Base-by-base conservation (phyloP, 805 yeast genomes). In the Kodamaea neixiangensis region DNA sequence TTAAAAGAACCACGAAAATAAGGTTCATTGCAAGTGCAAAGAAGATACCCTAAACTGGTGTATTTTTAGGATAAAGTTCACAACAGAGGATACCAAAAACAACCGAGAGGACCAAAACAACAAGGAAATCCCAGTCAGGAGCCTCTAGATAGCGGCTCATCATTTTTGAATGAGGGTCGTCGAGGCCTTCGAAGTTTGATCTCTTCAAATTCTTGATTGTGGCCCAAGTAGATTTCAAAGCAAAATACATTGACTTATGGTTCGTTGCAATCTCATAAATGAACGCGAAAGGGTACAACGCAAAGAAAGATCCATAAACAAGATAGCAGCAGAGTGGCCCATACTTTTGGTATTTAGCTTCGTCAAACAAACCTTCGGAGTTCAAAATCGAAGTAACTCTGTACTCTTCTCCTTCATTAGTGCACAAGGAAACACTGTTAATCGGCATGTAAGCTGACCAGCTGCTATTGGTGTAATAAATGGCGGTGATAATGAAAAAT, bases 11-110 rank as follows among this genome's bases (percentile, higher is more conserved):
- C 57, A 69, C 63, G 58, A 69, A 68, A 1, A 62, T 56, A 47
- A 68, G 60, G 53, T 68, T 68, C 47, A 69, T 64, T 7, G 56
- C 72, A 46, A 68, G 33, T 5, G 71, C 65, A 49, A 69, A 68
- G 60, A 69, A 67, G 33, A 68, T 62, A 49, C 68, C 66, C 73
- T 72, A 69, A 5, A 69, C 72, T 34, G 73, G 74, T 33, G 71
- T 66, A 35, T 63, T 56, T 2, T 69, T 62, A 7, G 72, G 73
- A 49, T 63, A 69, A 2, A 67, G 40, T 45, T 66, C 52, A 17
- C 62, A 64, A 56, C 67, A 59, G 11, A 68, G 45, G 42, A 76
- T 67, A 55, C 69, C 55, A 65, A 68, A 53, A 15, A 65, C 67
- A 40, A 68, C 47, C 4, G 69, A 53, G 42, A 69, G 37, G 2